A percentile compares a stretch with the other conserved stretches of the same genome.
These are phyloP conservation scores for Myotisia sp. DNA, from an alignment of 2,329 filamentous ascomycete genomes.

Conservation along the genomic window DNA sequence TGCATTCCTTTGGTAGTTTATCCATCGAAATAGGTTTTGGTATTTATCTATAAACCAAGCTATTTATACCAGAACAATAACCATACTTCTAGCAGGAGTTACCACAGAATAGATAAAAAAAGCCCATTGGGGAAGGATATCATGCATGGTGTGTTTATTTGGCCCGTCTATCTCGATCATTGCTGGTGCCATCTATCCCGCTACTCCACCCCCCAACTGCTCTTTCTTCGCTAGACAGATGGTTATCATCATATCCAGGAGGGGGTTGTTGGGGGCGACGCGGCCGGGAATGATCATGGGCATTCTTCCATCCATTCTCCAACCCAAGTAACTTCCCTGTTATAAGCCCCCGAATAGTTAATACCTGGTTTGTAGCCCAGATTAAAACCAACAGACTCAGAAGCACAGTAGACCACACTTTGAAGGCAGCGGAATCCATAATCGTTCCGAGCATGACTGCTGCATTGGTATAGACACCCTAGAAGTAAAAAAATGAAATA, in stretches of 20 bases:
- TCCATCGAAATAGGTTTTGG: too few species aligned
- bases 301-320: constrained; percentile 16
- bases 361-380: constrained; percentile 19
- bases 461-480: constrained; percentile 30
- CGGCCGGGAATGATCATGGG: too few species aligned
- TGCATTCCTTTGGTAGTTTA: too few species aligned
- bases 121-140: too few species aligned
- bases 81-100: too few species aligned
- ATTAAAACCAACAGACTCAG: constrained; percentile 23
- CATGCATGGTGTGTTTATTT: too few species aligned
- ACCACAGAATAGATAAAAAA: too few species aligned
- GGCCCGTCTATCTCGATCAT: neutral
- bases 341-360: constrained; percentile 21
- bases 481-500: too few species aligned
- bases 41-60: too few species aligned
- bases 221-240: too few species aligned
- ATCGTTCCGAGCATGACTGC: constrained; percentile 25
- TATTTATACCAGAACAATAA: too few species aligned
- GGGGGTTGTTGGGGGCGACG: neutral
- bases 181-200: neutral
- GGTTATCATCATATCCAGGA: neutral
- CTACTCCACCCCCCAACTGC: too few species aligned
- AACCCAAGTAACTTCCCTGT: constrained; percentile 20
- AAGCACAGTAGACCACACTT: constrained; percentile 26
- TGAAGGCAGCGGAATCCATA: constrained; percentile 27